These are phyloP conservation scores for Russula ochroleuca DNA, from an alignment of 768 basidiomycete genomes.

Conservation along the genomic window DNA sequence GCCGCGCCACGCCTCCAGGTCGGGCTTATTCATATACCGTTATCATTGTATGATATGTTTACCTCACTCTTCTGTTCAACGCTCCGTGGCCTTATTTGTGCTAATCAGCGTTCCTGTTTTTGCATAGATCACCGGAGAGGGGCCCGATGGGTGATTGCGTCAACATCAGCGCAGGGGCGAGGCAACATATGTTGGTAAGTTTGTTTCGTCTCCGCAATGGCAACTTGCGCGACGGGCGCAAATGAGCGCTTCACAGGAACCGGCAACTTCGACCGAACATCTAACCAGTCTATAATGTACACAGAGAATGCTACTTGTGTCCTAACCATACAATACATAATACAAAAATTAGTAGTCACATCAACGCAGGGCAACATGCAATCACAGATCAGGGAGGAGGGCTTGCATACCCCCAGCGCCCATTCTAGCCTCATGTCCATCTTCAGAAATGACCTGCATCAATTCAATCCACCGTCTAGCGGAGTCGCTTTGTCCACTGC, in stretches of 20 bases:
- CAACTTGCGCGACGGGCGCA: background rate
- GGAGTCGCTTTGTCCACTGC: constrained; percentile 19
- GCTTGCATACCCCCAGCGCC: constrained; percentile 15
- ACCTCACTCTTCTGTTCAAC: background rate
- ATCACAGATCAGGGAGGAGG: constrained; percentile 24
- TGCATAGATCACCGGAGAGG: background rate
- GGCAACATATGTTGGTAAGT: background rate
- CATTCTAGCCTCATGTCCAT: constrained; percentile 13
- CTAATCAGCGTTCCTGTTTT: background rate
- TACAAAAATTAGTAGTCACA: background rate
- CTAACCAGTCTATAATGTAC: constrained; percentile 12
- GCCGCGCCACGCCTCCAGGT: background rate
- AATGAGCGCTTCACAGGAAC: background rate
- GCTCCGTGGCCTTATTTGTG: background rate
- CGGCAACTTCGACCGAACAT: background rate
- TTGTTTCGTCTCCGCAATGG: background rate
- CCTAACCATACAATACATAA: constrained; percentile 8
- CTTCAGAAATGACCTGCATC: constrained; percentile 23
- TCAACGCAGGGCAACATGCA: background rate
- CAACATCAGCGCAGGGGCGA: background rate
- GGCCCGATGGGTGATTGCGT: background rate
- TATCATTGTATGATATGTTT: background rate
- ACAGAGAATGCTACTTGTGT: constrained; percentile 1
- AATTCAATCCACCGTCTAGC: constrained; percentile 25
- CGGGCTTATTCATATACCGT: background rate